Base-by-base conservation (phyloP, 176 grass and related monocot genomes). In the Puya raimondii region DNA sequence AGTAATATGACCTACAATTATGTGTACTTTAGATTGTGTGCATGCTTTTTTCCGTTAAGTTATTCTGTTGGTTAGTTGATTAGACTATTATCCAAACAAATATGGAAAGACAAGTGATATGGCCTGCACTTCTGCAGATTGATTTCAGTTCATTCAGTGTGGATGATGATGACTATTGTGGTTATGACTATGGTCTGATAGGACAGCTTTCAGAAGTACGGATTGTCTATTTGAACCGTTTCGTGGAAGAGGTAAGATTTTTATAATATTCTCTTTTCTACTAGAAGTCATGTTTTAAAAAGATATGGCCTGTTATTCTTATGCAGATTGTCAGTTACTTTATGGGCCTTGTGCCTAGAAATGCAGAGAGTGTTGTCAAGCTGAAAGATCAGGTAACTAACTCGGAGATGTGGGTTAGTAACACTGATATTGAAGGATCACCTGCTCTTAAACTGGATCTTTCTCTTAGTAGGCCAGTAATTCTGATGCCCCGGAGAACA, bases 201-300 rank as follows among this genome's bases (percentile, higher is more conserved):
- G 93, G 88, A 64, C 77, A 92, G 64, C 81, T 96, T 68, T 96
- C 93, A 64, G 93, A 96, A 96, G 93, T 96, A 66, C 91, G 93
- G 74, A 96, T 96, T 80, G 84, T 96, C 68, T 96, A 96, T 80
- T 88, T 96, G 65, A 96, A 96, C 78, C 93, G 93, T 79, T 96
- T 96, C 91, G 84, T 92, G 72, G 86, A 89, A 85, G 93, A 96
- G 86, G 93, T 96, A 89, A 80, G 64, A 3, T 73, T 16, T 16
- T 20, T 80, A 61, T 68, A 67, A 18, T 69, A 51, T 18, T 85
- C 64, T 70, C 27, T 51, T 67, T 58, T 72, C 50, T 78, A 57
- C 48, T 66, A 26, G 10, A 25, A 50, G 10, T 50, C 9, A 23
- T 27, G 51, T 23, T 26, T 7, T 77, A 17, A 77, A 48, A 14